Evolutionary conservation across 805 yeast species (phyloP), one percentile per base, ranked within the genome.

Genomic region (Wickerhamomyces mucosus): DNA sequence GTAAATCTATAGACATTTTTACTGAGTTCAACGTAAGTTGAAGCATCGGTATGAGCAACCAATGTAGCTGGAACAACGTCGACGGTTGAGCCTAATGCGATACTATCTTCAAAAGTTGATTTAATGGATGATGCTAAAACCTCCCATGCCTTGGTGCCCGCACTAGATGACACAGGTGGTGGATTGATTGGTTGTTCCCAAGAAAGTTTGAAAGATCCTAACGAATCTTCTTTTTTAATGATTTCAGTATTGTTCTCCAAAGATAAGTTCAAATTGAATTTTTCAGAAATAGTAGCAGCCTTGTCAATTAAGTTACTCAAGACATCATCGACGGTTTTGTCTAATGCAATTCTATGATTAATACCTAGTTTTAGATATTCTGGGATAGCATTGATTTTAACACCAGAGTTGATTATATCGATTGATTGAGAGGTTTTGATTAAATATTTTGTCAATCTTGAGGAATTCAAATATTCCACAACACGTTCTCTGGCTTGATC

Each of bases 331-430:
- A 66, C 60, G 15, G 64, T 53, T 11, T 73, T 61, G 38, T 72
- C 82, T 22, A 72, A 58, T 15, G 72, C 67, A 26, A 79, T 61
- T 47, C 89, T 63, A 45, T 77, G 78, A 51, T 81, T 78, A 26
- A 78, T 61, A 21, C 64, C 48, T 22, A 75, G 56, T 18, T 54
- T 54, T 4, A 69, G 71, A 21, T 61, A 53, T 46, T 79, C 86
- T 3, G 92, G 89, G 29, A 80, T 57, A 2, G 88, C 84, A 45
- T 80, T 80, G 22, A 75, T 65, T 53, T 81, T 80, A 35, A 73
- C 67, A 22, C 89, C 92, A 16, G 86, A 88, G 6, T 54, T 43
- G 36, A 81, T 59, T 13, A 77, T 64, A 45, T 78, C 85, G 27
- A 69, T 63, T 1, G 89, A 80, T 53, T 75, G 83, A 5, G 83